These are phyloP conservation scores for Cyclostephanos tholiformis DNA, from an alignment of 108 stramenopile genomes.

Conservation along the genomic window DNA sequence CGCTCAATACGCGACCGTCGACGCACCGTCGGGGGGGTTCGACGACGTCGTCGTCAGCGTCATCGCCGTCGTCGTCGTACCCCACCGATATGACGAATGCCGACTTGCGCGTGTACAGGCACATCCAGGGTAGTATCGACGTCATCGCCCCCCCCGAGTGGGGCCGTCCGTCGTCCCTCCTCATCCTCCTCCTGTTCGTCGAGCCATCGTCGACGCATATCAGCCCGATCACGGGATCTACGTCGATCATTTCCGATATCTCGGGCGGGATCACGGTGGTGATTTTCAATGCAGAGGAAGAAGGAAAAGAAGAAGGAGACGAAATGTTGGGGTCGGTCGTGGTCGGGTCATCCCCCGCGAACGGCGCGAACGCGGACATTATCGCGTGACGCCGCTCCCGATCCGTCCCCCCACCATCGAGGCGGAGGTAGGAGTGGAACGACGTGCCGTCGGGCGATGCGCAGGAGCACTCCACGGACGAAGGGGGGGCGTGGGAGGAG, in stretches of 20 bases:
- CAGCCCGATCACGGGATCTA: slow-evolving; percentile 67
- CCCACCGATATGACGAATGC: slow-evolving; percentile 65
- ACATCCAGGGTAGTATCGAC: slow-evolving; percentile 56
- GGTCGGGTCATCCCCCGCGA: slow-evolving; percentile 34
- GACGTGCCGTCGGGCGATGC: slow-evolving; percentile 64
- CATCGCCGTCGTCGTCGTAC: slow-evolving; percentile 33
- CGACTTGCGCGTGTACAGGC: slow-evolving; percentile 66
- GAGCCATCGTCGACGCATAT: slow-evolving; percentile 61
- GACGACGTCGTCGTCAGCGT: slow-evolving; percentile 11
- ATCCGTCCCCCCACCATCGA: not conserved
- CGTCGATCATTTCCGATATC: slow-evolving; percentile 39
- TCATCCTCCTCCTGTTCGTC: not conserved
- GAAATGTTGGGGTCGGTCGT: slow-evolving; percentile 12
- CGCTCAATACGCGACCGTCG: slow-evolving; percentile 34
- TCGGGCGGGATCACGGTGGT: slow-evolving; percentile 49
- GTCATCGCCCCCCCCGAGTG: not conserved
- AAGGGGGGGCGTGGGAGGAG: not conserved
- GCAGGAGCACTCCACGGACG: slow-evolving; percentile 46
- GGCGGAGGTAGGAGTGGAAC: slow-evolving; percentile 54
- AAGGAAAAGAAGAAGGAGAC: not conserved
- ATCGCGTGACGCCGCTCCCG: slow-evolving; percentile 32
- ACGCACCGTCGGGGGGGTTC: not conserved
- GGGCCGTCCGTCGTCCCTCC: not conserved
- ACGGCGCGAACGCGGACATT: slow-evolving; percentile 60
- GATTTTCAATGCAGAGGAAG: not conserved